A percentile compares a stretch with the other conserved stretches of the same genome.
phyloP scores from a whole-genome alignment of 192 early-diverging fungal species.

The Anaeromyces robustus region DNA sequence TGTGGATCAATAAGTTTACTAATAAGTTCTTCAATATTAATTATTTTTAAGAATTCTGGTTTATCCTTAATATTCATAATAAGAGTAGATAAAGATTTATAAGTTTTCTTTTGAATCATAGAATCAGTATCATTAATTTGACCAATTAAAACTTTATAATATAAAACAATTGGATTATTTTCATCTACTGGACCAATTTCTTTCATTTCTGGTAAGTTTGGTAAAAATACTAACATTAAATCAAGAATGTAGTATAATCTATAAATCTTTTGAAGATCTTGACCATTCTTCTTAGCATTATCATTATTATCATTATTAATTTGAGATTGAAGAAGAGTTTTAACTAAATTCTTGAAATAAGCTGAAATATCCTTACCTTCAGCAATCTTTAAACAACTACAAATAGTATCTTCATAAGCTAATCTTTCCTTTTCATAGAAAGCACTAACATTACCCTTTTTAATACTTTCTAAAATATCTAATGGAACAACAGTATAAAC shows the following conservation, averaged over 20 bases:
- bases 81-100: conserved; percentile 55
- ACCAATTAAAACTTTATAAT: conserved; percentile 22
- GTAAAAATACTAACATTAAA: not conserved
- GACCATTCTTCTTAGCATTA: not conserved
- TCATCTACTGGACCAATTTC: not conserved
- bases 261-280: conserved; percentile 12
- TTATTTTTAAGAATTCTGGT: conserved; percentile 9
- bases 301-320: conserved; percentile 4
- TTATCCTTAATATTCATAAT: conserved; percentile 11
- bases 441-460: conserved; percentile 7
- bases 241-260: not conserved
- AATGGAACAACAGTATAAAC: conserved; percentile 18
- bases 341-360: conserved; percentile 32
- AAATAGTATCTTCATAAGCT: conserved; percentile 21
- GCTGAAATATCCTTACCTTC: conserved; percentile 16
- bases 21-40: conserved; percentile 41
- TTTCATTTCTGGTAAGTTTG: not conserved
- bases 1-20: conserved; percentile 44
- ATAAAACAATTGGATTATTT: conserved; percentile 16
- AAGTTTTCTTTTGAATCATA: conserved; percentile 84
- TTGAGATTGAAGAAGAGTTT: conserved; percentile 22
- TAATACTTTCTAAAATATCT: conserved; percentile 16
- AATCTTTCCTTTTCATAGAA: conserved; percentile 25
- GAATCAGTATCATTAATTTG: conserved; percentile 53
- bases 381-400: conserved; percentile 23